phyloP scores from a whole-genome alignment of 202 grass and related monocot species.

The Brachypodium distachyon region DNA sequence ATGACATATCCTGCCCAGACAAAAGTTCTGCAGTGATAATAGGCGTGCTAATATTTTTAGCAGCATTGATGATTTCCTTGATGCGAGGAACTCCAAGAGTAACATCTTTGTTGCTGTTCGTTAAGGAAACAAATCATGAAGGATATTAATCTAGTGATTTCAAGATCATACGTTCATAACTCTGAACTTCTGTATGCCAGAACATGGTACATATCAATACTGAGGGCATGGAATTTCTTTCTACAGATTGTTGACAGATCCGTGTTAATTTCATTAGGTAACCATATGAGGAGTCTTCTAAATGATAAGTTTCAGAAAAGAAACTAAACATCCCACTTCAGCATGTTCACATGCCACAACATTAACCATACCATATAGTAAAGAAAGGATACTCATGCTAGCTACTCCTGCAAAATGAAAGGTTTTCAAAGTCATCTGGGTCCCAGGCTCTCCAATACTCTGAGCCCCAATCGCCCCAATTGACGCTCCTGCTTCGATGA shows the following conservation, averaged over 20 bases:
- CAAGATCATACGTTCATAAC: not conserved
- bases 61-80: slow-evolving; percentile 97
- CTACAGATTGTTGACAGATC: not conserved
- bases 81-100: slow-evolving; percentile 96
- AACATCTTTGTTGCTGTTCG: slow-evolving; percentile 47
- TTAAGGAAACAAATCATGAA: slow-evolving; percentile 40
- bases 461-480: slow-evolving; percentile 94
- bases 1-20: slow-evolving; percentile 32
- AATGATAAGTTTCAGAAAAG: not conserved
- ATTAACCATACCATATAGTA: not conserved
- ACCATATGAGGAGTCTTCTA: not conserved
- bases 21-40: slow-evolving; percentile 62
- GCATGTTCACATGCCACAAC: not conserved
- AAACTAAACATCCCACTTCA: not conserved
- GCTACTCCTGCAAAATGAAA: slow-evolving; percentile 99
- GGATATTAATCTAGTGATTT: not conserved
- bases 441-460: slow-evolving; percentile 98
- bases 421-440: slow-evolving; percentile 96
- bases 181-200: not conserved
- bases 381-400: slow-evolving; percentile 92
- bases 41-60: slow-evolving; percentile 94
- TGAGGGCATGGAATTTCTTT: not conserved
- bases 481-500: slow-evolving; percentile 81
- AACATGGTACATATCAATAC: not conserved
- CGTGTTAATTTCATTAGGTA: not conserved